These are phyloP conservation scores for Termitomyces sp. DNA, from an alignment of 768 basidiomycete genomes.

Conservation along the genomic window DNA sequence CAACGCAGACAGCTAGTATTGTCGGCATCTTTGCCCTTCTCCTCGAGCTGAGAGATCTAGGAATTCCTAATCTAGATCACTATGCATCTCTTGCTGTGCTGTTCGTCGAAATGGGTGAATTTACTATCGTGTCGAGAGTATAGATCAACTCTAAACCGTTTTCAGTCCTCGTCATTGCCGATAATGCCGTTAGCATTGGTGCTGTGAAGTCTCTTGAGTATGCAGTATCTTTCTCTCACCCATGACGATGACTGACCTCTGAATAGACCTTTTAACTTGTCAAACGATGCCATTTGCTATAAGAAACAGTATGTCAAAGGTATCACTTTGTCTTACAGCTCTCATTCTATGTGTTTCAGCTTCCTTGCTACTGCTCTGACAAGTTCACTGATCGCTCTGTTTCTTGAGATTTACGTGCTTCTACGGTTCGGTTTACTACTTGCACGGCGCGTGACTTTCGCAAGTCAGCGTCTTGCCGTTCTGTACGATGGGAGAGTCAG, in stretches of 20 bases:
- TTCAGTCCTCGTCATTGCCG: slow-evolving; percentile 9
- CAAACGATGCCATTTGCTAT: slow-evolving; percentile 7
- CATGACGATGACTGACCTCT: neutral
- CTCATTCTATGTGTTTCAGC: neutral
- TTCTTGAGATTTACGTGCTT: slow-evolving; percentile 5
- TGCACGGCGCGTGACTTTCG: neutral
- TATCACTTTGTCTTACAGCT: neutral
- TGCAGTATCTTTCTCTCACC: neutral
- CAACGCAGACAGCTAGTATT: slow-evolving; percentile 10
- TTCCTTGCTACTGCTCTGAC: slow-evolving; percentile 11
- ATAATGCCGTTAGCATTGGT: slow-evolving; percentile 12
- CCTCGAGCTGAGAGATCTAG: slow-evolving; percentile 9
- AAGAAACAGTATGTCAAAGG: slow-evolving; percentile 9
- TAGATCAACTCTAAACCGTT: neutral
- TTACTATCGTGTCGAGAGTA: too few relatives aligned
- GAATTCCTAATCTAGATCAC: slow-evolving; percentile 6
- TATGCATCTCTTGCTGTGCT: slow-evolving; percentile 3
- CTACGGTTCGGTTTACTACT: slow-evolving; percentile 3
- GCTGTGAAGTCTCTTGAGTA: neutral
- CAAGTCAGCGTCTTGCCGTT: neutral
- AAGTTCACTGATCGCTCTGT: slow-evolving; percentile 5
- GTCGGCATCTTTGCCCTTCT: slow-evolving; percentile 9
- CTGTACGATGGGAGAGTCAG: slow-evolving; percentile 6
- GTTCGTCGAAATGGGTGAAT: slow-evolving; percentile 7
- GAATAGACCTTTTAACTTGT: neutral